Evolutionary conservation across 129 eudicot genomes (phyloP).

Genomic region (Flaveria trinervia): DNA sequence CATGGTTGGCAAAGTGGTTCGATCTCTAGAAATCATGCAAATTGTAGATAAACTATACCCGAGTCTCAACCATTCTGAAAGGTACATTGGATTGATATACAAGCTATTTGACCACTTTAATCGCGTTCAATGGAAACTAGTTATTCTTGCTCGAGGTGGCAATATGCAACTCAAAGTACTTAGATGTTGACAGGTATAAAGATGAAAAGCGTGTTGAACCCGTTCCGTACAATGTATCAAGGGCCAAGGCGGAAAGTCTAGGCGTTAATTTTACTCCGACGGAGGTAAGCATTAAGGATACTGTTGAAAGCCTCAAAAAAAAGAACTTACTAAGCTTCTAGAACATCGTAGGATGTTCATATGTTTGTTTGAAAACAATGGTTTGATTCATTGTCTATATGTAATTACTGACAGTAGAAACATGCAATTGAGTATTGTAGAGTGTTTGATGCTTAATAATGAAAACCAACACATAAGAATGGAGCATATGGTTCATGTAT

Average conservation of each 20-base stretch:
- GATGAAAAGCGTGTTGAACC: constrained; percentile 30
- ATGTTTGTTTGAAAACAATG: background rate
- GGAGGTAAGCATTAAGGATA: constrained; percentile 45
- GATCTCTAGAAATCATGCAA: constrained; percentile 30
- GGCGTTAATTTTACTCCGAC: constrained; percentile 30
- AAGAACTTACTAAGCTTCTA: constrained; percentile 37
- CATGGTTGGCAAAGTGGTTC: constrained; percentile 32
- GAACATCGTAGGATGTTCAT: constrained; percentile 4
- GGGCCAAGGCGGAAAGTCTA: constrained; percentile 18
- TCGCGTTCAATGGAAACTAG: background rate
- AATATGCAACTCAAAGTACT: background rate
- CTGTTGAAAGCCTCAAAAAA: constrained; percentile 43
- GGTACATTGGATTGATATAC: constrained; percentile 27
- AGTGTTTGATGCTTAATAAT: background rate
- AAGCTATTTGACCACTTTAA: background rate
- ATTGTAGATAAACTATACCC: constrained; percentile 47
- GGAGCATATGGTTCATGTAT: constrained; percentile 4
- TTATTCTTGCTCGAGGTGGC: background rate
- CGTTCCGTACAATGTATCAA: constrained; percentile 32
- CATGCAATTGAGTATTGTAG: background rate
- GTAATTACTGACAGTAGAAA: too few relatives aligned
- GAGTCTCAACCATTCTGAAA: constrained; percentile 30
- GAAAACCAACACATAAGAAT: background rate
- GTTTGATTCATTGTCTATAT: background rate
- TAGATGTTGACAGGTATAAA: constrained; percentile 24